These are phyloP conservation scores for Globisporangium cylindrosporum DNA, from an alignment of 352 stramenopile species.

Conservation along the genomic window DNA sequence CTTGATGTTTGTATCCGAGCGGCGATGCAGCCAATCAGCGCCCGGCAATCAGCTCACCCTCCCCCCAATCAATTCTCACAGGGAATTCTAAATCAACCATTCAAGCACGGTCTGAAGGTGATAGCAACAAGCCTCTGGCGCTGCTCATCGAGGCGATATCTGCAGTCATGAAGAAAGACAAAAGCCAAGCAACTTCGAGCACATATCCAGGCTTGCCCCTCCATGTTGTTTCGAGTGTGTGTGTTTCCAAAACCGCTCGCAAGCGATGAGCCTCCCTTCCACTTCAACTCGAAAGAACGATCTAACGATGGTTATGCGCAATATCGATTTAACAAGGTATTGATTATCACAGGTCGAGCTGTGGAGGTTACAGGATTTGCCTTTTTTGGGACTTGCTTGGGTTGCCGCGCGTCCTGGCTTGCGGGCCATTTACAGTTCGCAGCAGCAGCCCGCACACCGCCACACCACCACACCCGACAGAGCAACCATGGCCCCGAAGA, in stretches of 20 bases:
- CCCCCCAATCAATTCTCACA: conserved; percentile 4
- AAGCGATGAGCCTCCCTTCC: neutral
- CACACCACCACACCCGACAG: neutral
- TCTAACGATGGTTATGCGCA: neutral
- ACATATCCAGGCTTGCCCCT: neutral
- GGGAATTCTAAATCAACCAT: neutral
- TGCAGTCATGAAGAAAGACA: neutral
- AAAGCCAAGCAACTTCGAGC: too few relatives aligned
- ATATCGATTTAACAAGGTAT: neutral
- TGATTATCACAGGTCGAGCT: neutral
- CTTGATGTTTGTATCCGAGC: conserved; percentile 12
- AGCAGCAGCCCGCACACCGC: neutral
- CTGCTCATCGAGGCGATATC: neutral
- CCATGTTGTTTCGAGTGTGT: neutral
- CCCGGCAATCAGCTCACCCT: neutral
- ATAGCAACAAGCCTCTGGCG: neutral
- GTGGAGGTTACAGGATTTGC: conserved; percentile 10
- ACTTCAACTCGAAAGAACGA: neutral
- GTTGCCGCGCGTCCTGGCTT: conserved; percentile 8
- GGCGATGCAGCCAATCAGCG: neutral
- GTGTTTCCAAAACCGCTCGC: neutral
- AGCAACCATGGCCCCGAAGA: conserved; percentile 52
- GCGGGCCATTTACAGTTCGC: conserved; percentile 14
- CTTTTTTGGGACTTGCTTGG: conserved; percentile 2
- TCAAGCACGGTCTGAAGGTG: neutral